phyloP scores from a whole-genome alignment of 2,329 filamentous ascomycete genomes.

The Pseudovirgaria hyperparasitica region DNA sequence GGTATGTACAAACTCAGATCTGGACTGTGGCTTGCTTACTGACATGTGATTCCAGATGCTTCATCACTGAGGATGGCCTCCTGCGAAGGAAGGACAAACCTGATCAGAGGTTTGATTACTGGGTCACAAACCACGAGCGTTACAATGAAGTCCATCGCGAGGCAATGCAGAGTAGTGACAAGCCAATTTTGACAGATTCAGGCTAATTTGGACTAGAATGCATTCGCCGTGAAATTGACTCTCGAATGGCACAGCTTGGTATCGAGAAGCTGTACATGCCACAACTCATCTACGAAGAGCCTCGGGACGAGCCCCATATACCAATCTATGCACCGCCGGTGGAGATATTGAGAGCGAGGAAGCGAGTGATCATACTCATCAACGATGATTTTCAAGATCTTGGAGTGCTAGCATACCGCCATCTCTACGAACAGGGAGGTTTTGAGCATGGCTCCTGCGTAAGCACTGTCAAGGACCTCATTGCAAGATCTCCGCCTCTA shows the following conservation, averaged over 20 bases:
- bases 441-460: slow-evolving; percentile 60
- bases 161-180: slow-evolving; percentile 52
- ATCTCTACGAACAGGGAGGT: slow-evolving; percentile 49
- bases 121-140: slow-evolving; percentile 58
- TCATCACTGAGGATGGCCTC: slow-evolving; percentile 62
- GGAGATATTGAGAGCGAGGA: slow-evolving; percentile 39
- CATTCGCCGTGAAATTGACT: slow-evolving; percentile 45
- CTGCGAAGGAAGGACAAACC: slow-evolving; percentile 58
- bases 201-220: slow-evolving; percentile 37
- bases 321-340: slow-evolving; percentile 51
- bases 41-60: slow-evolving; percentile 47
- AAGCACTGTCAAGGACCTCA: slow-evolving; percentile 42
- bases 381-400: slow-evolving; percentile 61
- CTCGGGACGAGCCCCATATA: slow-evolving; percentile 42
- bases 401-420: slow-evolving; percentile 60
- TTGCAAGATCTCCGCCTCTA: slow-evolving; percentile 14
- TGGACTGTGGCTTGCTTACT: slow-evolving; percentile 3
- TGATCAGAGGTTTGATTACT: slow-evolving; percentile 61
- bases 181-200: not conserved
- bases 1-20: slow-evolving; percentile 38
- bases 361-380: slow-evolving; percentile 60
- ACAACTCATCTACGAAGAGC: slow-evolving; percentile 29
- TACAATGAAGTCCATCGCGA: slow-evolving; percentile 61
- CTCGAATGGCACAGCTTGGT: slow-evolving; percentile 49
- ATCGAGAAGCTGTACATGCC: slow-evolving; percentile 52